Evolutionary conservation across 2,329 filamentous ascomycete genomes (phyloP), one percentile per base, ranked within the genome.

Genomic region (Cordyceps cicadae): DNA sequence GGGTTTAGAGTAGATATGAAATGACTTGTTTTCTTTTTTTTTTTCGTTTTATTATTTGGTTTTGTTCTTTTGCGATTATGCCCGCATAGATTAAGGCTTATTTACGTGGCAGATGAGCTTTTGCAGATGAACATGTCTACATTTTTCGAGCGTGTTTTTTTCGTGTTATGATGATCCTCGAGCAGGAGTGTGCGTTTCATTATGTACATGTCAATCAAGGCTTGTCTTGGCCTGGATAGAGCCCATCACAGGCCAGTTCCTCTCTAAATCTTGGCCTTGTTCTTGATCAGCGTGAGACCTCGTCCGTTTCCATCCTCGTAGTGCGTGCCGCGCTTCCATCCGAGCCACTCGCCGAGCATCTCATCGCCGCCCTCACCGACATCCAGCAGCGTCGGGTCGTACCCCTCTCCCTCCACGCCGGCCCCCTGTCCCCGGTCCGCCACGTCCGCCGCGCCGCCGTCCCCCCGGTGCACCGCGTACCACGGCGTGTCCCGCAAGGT

Each of bases 331-430:
- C 78, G 82, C 62, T 77, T 80, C 90, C 91, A 95, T 0, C 90
- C 89, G 66, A 88, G 77, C 93, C 93, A 97, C 54, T 80, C 71
- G 55, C 74, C 75, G 63, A 97, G 70, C 4, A 82, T 80, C 56
- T 85, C 82, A 70, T 91, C 87, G 1, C 90, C 92, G 5, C 89
- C 90, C 26, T 86, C 75, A 0, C 92, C 90, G 1, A 89, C 83
- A 4, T 71, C 71, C 60, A 97, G 71, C 0, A 80, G 73, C 24
- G 73, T 74, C 19, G 83, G 84, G 1, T 67, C 72, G 79, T 93
- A 96, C 1, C 89, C 89, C 55, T 78, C 77, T 0, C 89, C 89
- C 54, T 84, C 72, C 0, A 87, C 78, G 0, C 87, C 87, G 4
- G 75, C 72, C 0, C 88, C 88, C 70, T 89, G 87, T 0, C 89